Conservation (phyloP, 306 rosid species). For the Malus fusca region DNA sequence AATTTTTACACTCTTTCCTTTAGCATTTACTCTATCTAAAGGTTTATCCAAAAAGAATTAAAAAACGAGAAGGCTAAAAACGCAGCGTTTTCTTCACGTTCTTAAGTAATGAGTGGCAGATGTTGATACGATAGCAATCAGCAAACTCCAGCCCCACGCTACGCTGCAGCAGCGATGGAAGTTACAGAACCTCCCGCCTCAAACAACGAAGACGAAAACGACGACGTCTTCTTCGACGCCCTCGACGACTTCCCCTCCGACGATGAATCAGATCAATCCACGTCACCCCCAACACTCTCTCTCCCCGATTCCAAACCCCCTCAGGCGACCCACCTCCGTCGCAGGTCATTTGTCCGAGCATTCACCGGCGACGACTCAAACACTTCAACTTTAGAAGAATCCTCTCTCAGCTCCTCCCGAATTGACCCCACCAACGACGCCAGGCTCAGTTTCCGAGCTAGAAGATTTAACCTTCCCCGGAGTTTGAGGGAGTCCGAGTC, state of each 20-base stretch:
- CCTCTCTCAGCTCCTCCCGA: constrained; percentile 22
- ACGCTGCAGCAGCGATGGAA: constrained; percentile 31
- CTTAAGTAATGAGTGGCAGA: neutral
- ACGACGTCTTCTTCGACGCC: constrained; percentile 41
- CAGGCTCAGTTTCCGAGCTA: constrained; percentile 14
- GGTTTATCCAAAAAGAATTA: too few species aligned
- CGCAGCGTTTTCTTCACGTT: neutral
- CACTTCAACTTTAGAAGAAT: neutral
- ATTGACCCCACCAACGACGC: constrained; percentile 5
- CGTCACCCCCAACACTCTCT: constrained; percentile 21
- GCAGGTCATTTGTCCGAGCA: constrained; percentile 19
- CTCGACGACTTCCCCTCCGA: constrained; percentile 23
- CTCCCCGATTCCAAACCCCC: constrained; percentile 3
- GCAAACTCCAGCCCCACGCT: neutral
- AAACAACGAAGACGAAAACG: constrained; percentile 17
- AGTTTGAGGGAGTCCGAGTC: constrained; percentile 22
- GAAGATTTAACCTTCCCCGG: constrained; percentile 5
- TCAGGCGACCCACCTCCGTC: constrained; percentile 29
- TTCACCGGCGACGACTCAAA: constrained; percentile 16
- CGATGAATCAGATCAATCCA: constrained; percentile 27
- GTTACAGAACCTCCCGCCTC: constrained; percentile 11
- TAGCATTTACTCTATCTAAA: too few species aligned
- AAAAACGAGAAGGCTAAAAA: neutral
- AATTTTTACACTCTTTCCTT: too few species aligned
- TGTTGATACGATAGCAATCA: too few species aligned